Conservation (phyloP, 352 stramenopile genomes). For the Phytophthora foliorum region DNA sequence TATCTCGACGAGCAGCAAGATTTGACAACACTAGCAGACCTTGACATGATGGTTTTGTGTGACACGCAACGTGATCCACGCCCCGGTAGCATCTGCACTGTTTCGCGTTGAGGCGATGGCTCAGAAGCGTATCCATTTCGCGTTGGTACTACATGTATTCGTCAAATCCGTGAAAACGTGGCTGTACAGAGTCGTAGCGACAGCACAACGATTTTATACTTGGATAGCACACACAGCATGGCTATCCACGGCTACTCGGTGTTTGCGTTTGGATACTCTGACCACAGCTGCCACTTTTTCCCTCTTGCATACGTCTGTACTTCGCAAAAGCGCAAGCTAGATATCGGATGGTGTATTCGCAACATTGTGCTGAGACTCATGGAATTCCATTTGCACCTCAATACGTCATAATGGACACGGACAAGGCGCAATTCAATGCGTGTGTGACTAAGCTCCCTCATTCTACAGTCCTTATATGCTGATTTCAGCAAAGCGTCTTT, state of each 20-base stretch:
- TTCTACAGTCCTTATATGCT: constrained; percentile 6
- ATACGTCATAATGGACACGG: background rate
- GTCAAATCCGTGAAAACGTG: background rate
- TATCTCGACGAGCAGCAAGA: background rate
- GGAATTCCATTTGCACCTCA: constrained; percentile 2
- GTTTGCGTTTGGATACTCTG: constrained; percentile 11
- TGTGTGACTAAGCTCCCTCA: too few species aligned
- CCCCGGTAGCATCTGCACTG: too few species aligned
- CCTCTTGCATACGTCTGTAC: background rate
- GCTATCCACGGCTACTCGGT: too few species aligned
- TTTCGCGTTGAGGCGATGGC: too few species aligned
- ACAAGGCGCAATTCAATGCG: background rate
- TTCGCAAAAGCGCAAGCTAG: too few species aligned
- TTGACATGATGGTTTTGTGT: constrained; percentile 4
- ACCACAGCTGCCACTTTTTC: constrained; percentile 1
- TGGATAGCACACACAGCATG: constrained; percentile 10
- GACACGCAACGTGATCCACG: background rate
- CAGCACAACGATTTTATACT: constrained; percentile 3
- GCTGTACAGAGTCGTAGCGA: background rate
- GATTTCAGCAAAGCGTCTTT: too few species aligned
- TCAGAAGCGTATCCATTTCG: too few species aligned
- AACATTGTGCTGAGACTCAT: too few species aligned
- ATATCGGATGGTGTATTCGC: too few species aligned
- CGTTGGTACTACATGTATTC: too few species aligned
- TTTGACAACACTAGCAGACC: background rate